A percentile compares a stretch with the other conserved stretches of the same genome.
phyloP scores from a whole-genome alignment of 2,329 filamentous ascomycete genomes.

The Phialophora chinensis region DNA sequence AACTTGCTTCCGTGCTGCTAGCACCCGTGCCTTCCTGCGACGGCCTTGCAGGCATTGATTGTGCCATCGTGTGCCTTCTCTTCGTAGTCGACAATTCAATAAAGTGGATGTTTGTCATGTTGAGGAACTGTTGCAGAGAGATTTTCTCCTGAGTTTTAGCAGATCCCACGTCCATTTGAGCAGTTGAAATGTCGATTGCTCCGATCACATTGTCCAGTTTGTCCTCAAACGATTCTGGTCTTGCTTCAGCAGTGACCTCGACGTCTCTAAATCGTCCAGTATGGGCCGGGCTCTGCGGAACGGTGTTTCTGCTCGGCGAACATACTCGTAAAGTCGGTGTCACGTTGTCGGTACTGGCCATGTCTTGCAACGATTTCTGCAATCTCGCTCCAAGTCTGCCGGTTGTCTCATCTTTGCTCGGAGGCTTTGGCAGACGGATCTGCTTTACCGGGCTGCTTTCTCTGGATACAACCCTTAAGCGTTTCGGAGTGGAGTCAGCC shows the following conservation, averaged over 20 bases:
- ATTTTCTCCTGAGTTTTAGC: slow-evolving; percentile 63
- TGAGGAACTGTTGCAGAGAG: slow-evolving; percentile 88
- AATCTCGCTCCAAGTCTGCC: slow-evolving; percentile 56
- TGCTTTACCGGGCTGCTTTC: slow-evolving; percentile 79
- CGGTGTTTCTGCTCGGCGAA: slow-evolving; percentile 57
- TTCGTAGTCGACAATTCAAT: slow-evolving; percentile 99
- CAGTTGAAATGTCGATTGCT: slow-evolving; percentile 38
- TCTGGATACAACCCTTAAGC: slow-evolving; percentile 66
- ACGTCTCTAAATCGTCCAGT: slow-evolving; percentile 63
- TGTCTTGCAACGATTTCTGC: slow-evolving; percentile 53
- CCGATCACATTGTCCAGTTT: slow-evolving; percentile 42
- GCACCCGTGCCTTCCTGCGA: slow-evolving; percentile 20
- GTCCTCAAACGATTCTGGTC: slow-evolving; percentile 41
- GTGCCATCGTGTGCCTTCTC: slow-evolving; percentile 74
- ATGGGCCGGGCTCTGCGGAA: slow-evolving; percentile 62
- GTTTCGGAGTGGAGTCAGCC: slow-evolving; percentile 64
- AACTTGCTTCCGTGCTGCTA: slow-evolving; percentile 32
- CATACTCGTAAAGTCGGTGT: slow-evolving; percentile 51
- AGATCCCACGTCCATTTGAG: slow-evolving; percentile 31
- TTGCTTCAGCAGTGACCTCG: slow-evolving; percentile 23
- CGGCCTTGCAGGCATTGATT: slow-evolving; percentile 21
- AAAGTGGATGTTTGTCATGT: slow-evolving; percentile 95
- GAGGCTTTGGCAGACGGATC: slow-evolving; percentile 71
- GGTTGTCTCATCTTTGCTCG: slow-evolving; percentile 69
- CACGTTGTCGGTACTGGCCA: slow-evolving; percentile 39